These are phyloP conservation scores for Coprinellus aureogranulatus DNA, from an alignment of 768 basidiomycete species.

Conservation along the genomic window DNA sequence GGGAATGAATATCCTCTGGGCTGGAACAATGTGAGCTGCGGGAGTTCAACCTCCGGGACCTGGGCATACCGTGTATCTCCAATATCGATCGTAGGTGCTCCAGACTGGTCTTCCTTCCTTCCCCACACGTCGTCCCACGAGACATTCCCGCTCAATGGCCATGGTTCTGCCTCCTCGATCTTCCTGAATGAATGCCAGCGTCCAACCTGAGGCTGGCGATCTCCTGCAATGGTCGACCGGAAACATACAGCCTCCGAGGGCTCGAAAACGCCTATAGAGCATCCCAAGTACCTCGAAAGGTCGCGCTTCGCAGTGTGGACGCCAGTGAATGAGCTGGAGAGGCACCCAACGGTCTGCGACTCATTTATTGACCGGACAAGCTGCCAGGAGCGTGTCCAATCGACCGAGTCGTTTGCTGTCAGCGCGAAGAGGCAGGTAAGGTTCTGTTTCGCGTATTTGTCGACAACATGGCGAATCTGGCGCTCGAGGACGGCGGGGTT, in stretches of 20 bases:
- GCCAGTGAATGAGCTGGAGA: slow-evolving; percentile 50
- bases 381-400: slow-evolving; percentile 40
- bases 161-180: slow-evolving; percentile 20
- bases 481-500: slow-evolving; percentile 33
- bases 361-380: slow-evolving; percentile 36
- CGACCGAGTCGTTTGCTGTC: slow-evolving; percentile 38
- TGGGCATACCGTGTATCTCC: slow-evolving; percentile 32
- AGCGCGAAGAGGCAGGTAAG: slow-evolving; percentile 50
- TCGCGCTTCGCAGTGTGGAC: slow-evolving; percentile 8
- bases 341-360: slow-evolving; percentile 53
- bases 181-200: slow-evolving; percentile 64
- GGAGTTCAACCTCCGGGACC: too few species aligned
- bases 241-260: slow-evolving; percentile 45
- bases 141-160: slow-evolving; percentile 16
- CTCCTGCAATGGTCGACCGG: slow-evolving; percentile 62
- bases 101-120: slow-evolving; percentile 15
- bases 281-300: slow-evolving; percentile 34
- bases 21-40: slow-evolving; percentile 15
- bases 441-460: slow-evolving; percentile 26
- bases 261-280: slow-evolving; percentile 59
- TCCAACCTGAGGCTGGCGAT: slow-evolving; percentile 61
- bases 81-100: slow-evolving; percentile 29
- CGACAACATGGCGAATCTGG: slow-evolving; percentile 30
- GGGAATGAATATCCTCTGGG: slow-evolving; percentile 4
- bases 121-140: slow-evolving; percentile 56